These are phyloP conservation scores for Aspergillus glaucus DNA, from an alignment of 2,329 filamentous ascomycete genomes.

Conservation along the genomic window DNA sequence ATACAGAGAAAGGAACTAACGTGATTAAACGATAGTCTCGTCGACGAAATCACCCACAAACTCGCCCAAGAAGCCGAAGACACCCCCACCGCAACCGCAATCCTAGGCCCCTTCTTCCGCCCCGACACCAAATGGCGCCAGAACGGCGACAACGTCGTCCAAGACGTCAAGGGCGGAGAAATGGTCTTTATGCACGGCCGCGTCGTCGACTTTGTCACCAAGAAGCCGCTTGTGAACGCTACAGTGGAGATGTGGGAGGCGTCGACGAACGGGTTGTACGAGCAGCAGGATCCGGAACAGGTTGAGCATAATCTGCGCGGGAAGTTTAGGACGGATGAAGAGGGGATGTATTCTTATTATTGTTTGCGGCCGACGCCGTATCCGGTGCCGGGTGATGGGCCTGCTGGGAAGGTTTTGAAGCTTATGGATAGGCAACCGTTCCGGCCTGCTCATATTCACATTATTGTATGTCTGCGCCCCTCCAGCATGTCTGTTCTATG, in stretches of 20 bases:
- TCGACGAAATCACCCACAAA: slow-evolving; percentile 75
- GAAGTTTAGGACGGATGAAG: slow-evolving; percentile 60
- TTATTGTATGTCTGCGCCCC: slow-evolving; percentile 41
- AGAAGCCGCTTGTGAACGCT: slow-evolving; percentile 58
- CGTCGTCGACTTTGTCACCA: slow-evolving; percentile 53
- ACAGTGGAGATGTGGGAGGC: slow-evolving; percentile 75
- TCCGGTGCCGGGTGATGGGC: slow-evolving; percentile 52
- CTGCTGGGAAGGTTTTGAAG: slow-evolving; percentile 52
- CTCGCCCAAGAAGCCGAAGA: slow-evolving; percentile 48
- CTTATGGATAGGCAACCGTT: slow-evolving; percentile 57
- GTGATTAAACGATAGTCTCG: slow-evolving; percentile 41
- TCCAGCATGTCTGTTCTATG: not conserved
- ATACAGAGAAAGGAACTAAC: slow-evolving; percentile 1
- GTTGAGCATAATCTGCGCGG: slow-evolving; percentile 69
- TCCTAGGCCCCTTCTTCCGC: slow-evolving; percentile 81
- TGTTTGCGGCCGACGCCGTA: slow-evolving; percentile 56
- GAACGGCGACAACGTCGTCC: slow-evolving; percentile 63
- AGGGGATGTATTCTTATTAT: slow-evolving; percentile 59
- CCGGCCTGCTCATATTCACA: slow-evolving; percentile 59
- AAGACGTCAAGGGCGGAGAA: slow-evolving; percentile 44
- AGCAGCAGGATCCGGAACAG: slow-evolving; percentile 67
- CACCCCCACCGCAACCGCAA: slow-evolving; percentile 64
- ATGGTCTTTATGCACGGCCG: slow-evolving; percentile 60
- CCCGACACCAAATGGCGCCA: slow-evolving; percentile 62
- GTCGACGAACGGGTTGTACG: slow-evolving; percentile 64